phyloP scores from a whole-genome alignment of 257 asterid genomes.

The Verbascum thapsus region DNA sequence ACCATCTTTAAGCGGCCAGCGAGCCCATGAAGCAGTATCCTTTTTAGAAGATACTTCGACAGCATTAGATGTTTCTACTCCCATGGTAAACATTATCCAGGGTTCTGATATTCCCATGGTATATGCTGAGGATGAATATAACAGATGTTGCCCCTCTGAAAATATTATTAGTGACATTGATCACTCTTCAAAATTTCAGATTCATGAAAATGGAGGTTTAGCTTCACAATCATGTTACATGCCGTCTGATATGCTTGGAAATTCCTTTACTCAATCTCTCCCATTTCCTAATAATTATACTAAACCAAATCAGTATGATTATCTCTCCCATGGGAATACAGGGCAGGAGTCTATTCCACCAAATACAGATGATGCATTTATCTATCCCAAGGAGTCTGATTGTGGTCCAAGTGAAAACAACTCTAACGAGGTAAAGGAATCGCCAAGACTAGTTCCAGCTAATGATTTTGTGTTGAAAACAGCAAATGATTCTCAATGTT shows the following conservation, averaged over 20 bases:
- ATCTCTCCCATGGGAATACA: conserved; percentile 39
- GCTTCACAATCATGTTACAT: conserved; percentile 48
- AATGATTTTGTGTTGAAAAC: conserved; percentile 55
- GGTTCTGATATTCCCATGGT: conserved; percentile 42
- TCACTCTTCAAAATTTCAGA: conserved; percentile 52
- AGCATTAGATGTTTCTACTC: conserved; percentile 37
- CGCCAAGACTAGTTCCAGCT: conserved; percentile 50
- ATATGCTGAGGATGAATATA: conserved; percentile 43
- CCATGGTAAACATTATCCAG: conserved; percentile 41
- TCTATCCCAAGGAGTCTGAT: conserved; percentile 41
- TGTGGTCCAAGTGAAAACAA: conserved; percentile 39
- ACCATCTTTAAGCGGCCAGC: conserved; percentile 45
- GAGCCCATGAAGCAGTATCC: conserved; percentile 39
- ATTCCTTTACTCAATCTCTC: conserved; percentile 47
- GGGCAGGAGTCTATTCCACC: conserved; percentile 43
- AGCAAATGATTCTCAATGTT: conserved; percentile 40
- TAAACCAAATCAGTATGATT: conserved; percentile 47
- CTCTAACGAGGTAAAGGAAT: conserved; percentile 40
- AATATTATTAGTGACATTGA: conserved; percentile 35
- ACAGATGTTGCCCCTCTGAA: conserved; percentile 46
- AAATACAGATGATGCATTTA: conserved; percentile 38
- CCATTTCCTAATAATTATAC: conserved; percentile 39
- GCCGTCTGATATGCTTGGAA: conserved; percentile 49
- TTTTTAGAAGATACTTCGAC: conserved; percentile 43
- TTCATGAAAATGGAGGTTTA: conserved; percentile 46